Base-by-base conservation (phyloP, 306 rosid genomes). In the Macrotyloma uniflorum region DNA sequence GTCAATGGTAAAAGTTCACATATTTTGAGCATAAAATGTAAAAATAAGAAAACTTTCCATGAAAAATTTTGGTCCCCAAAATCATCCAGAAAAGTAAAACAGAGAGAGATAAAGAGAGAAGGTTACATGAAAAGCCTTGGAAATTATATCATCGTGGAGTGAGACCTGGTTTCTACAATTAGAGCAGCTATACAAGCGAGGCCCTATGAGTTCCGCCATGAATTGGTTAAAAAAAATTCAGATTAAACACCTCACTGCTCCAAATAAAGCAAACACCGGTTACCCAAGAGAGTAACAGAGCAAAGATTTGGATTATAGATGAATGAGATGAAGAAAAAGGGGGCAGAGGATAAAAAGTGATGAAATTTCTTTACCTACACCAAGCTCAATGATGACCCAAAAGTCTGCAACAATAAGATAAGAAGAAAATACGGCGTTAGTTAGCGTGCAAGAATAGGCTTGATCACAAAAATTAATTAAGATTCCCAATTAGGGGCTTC, bases 151-250 rank as follows among this genome's bases (percentile, higher is more conserved):
- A 86, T 95, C 98, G 19, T 95, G 99, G 78, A 92, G 87, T 8
- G 99, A 87, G 71, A 95, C 97, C 77, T 89, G 99, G 86, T 91
- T 95, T 83, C 98, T 82, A 80, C 99, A 95, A 87, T 95, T 95
- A 76, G 93, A 91, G 75, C 98, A 95, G 80, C 98, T 87, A 85
- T 95, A 95, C 83, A 93, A 80, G 76, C 99, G 90, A 74, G 99
- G 99, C 24, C 93, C 99, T 10, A 88, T 85, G 51, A 91, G 76
- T 80, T 91, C 97, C 90, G 89, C 98, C 97, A 95, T 95, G 62
- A 84, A 83, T 75, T 68, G 70, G 49, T 47, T 20, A 63, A 50
- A 40, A 59, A 4, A 9, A 20, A 18, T 74, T 82, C 79, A 83
- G 85, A 83, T 63, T 55, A 63, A 66, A 62, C 63, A 54, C 84